phyloP scores from a whole-genome alignment of 306 rosid species.

The Betula pendula region DNA sequence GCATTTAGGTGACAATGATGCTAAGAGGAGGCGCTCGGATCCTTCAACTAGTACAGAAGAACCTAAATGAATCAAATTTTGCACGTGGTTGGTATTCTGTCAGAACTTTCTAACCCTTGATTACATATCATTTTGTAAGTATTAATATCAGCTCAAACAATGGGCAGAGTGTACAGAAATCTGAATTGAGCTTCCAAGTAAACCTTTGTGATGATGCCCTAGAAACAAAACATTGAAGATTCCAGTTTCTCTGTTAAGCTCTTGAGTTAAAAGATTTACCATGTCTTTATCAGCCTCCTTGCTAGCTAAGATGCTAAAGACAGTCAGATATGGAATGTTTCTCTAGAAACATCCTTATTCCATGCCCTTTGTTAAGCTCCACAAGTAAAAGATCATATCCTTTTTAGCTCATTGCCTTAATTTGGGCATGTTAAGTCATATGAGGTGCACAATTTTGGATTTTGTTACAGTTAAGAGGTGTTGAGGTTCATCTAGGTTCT shows the following conservation, averaged over 20 bases:
- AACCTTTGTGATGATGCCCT: slow-evolving; percentile 9
- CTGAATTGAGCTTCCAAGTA: slow-evolving; percentile 11
- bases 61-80: slow-evolving; percentile 40
- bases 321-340: no score
- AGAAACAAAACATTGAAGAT: slow-evolving; percentile 8
- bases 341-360: no score
- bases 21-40: slow-evolving; percentile 84
- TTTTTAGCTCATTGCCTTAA: no score
- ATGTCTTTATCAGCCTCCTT: no score
- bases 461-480: no score
- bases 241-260: neutral
- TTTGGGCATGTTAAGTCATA: no score
- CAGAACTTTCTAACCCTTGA: slow-evolving; percentile 21
- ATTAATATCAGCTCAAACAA: slow-evolving; percentile 30
- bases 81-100: neutral
- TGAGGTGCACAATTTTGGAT: no score
- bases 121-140: slow-evolving; percentile 25
- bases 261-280: no score
- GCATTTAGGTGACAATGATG: slow-evolving; percentile 93
- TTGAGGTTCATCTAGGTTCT: no score
- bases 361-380: no score
- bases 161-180: slow-evolving; percentile 24
- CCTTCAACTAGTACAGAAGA: slow-evolving; percentile 74
- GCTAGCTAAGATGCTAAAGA: no score
- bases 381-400: no score